Evolutionary conservation across 768 basidiomycete genomes (phyloP).

Genomic region (Rossbeevera mucosa): DNA sequence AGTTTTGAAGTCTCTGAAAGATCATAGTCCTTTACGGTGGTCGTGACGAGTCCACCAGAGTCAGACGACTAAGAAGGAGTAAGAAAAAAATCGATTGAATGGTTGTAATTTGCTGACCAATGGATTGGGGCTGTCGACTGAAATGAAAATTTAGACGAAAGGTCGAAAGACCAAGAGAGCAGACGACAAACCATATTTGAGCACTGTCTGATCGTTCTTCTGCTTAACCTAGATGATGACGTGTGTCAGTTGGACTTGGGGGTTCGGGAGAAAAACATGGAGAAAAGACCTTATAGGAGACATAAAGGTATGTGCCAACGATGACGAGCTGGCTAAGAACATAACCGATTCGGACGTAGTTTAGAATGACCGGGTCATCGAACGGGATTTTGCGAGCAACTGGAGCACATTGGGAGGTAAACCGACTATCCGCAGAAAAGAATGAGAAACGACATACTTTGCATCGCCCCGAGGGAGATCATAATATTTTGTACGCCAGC

Average conservation of each 20-base stretch:
- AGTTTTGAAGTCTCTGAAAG: slow-evolving; percentile 82
- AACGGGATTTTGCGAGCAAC: slow-evolving; percentile 91
- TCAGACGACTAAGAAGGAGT: slow-evolving; percentile 47
- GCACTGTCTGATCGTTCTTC: slow-evolving; percentile 92
- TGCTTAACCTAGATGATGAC: slow-evolving; percentile 64
- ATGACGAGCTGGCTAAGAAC: slow-evolving; percentile 67
- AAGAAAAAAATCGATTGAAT: not conserved
- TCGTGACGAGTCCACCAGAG: slow-evolving; percentile 75
- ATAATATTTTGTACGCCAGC: slow-evolving; percentile 75
- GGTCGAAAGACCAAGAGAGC: not conserved
- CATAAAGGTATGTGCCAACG: slow-evolving; percentile 74
- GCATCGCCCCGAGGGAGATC: slow-evolving; percentile 92
- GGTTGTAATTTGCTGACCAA: slow-evolving; percentile 50
- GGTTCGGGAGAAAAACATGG: not conserved
- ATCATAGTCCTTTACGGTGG: slow-evolving; percentile 92
- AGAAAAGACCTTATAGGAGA: slow-evolving; percentile 56
- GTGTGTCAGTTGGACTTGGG: slow-evolving; percentile 11
- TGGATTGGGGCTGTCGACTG: slow-evolving; percentile 71
- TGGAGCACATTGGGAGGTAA: slow-evolving; percentile 28
- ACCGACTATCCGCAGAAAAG: not conserved
- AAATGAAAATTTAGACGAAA: slow-evolving; percentile 3
- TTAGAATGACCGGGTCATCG: slow-evolving; percentile 78
- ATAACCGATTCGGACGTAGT: slow-evolving; percentile 82
- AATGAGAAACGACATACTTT: slow-evolving; percentile 43
- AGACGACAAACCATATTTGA: slow-evolving; percentile 79